Evolutionary conservation across 345 rosid genomes (phyloP).

Genomic region (Populus simonii): DNA sequence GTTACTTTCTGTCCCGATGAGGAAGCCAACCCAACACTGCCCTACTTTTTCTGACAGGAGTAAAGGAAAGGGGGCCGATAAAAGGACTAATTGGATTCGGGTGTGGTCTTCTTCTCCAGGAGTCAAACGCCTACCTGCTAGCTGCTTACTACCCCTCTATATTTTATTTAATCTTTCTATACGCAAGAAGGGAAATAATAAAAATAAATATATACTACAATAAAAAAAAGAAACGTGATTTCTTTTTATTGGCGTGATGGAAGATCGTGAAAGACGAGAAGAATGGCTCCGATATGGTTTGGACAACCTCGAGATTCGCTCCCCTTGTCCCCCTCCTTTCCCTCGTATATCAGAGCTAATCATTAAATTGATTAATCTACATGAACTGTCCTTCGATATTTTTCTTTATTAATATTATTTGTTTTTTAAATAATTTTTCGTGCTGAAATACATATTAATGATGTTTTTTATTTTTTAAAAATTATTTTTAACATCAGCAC

Average conservation of each 20-base stretch:
- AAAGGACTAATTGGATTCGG: background rate
- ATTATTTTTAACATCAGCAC: too few relatives aligned
- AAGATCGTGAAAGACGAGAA: background rate
- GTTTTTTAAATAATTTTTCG: too few relatives aligned
- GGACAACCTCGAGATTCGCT: constrained; percentile 56
- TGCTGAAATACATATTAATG: too few relatives aligned
- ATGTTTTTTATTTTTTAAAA: too few relatives aligned
- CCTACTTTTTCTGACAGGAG: constrained; percentile 14
- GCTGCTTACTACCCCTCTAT: background rate
- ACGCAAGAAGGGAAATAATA: background rate
- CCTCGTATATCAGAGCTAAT: background rate
- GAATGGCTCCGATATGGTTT: constrained; percentile 15
- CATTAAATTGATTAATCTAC: too few relatives aligned
- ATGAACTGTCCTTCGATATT: too few relatives aligned
- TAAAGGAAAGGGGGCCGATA: background rate
- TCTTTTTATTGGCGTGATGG: background rate
- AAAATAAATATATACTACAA: background rate
- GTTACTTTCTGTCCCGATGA: constrained; percentile 27
- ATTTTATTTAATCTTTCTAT: background rate
- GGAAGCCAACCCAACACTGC: background rate
- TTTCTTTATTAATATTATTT: too few relatives aligned
- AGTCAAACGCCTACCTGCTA: constrained; percentile 4
- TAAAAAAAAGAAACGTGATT: background rate
- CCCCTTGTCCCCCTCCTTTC: constrained; percentile 44
- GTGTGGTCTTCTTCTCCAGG: background rate